phyloP scores from a whole-genome alignment of 306 rosid species.

The Cucurbita argyrosperma region DNA sequence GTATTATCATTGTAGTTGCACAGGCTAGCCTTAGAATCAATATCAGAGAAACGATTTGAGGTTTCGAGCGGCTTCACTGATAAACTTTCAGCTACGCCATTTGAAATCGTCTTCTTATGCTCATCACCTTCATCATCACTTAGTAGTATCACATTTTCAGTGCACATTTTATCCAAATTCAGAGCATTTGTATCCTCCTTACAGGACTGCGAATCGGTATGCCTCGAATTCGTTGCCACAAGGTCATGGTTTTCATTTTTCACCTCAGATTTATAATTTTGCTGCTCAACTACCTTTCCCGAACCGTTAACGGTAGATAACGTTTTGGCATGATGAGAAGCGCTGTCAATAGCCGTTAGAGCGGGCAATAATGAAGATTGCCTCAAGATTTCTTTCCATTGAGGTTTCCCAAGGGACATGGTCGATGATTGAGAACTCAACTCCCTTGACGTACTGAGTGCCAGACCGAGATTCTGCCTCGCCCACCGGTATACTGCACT shows the following conservation, averaged over 20 bases:
- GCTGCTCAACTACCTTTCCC: conserved; percentile 15
- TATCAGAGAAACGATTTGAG: conserved; percentile 20
- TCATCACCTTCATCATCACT: conserved; percentile 76
- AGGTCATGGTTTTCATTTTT: conserved; percentile 25
- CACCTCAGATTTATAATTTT: conserved; percentile 9
- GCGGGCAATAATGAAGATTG: conserved; percentile 19
- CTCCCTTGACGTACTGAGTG: conserved; percentile 51
- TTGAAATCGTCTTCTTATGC: conserved; percentile 23
- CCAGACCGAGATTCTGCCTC: conserved; percentile 76
- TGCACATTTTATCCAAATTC: conserved; percentile 22
- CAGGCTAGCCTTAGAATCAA: conserved; percentile 27
- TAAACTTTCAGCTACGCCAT: conserved; percentile 20
- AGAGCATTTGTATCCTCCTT: conserved; percentile 27
- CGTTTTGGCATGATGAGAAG: conserved; percentile 20
- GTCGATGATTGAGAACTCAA: conserved; percentile 18
- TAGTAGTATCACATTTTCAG: conserved; percentile 44
- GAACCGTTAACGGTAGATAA: conserved; percentile 7
- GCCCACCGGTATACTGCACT: conserved; percentile 98
- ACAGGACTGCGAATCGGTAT: conserved; percentile 35
- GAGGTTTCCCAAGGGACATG: conserved; percentile 22
- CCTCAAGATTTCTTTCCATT: conserved; percentile 22
- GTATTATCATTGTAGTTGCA: conserved; percentile 22
- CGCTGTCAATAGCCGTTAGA: conserved; percentile 17
- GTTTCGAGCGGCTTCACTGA: conserved; percentile 11
- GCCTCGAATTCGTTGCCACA: conserved; percentile 18